Conservation (phyloP, 1,139 yeast genomes). For the Magnusiomyces clavatus region DNA sequence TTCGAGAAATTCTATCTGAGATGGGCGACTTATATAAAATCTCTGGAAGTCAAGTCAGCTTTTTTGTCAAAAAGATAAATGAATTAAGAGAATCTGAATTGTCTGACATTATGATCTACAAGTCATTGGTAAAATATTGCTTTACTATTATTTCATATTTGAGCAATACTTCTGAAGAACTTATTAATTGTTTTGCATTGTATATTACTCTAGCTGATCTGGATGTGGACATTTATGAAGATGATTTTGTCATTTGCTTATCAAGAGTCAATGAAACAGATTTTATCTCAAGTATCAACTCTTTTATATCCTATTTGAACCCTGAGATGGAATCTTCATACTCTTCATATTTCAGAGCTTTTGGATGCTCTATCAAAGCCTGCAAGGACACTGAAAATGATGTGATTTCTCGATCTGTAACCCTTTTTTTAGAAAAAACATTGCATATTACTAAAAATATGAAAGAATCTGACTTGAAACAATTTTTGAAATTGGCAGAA, state of each 20-base stretch:
- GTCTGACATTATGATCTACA: neutral
- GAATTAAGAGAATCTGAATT: neutral
- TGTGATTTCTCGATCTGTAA: neutral
- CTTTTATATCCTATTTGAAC: slow-evolving; percentile 1
- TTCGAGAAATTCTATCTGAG: neutral
- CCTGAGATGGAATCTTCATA: neutral
- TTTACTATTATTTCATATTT: slow-evolving; percentile 1
- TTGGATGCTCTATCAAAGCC: slow-evolving; percentile 1
- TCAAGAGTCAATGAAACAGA: too few species aligned
- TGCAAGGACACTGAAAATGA: slow-evolving; percentile 3
- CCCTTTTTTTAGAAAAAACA: neutral
- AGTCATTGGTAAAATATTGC: neutral
- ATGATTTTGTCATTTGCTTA: neutral
- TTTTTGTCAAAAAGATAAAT: neutral
- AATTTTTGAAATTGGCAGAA: slow-evolving; percentile 30
- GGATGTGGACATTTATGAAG: slow-evolving; percentile 8
- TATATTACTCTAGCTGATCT: slow-evolving; percentile 6
- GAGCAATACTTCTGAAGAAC: slow-evolving; percentile 1
- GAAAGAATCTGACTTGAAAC: slow-evolving; percentile 15
- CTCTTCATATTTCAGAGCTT: slow-evolving; percentile 6
- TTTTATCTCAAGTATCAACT: neutral
- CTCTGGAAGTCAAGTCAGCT: neutral
- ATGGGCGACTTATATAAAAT: neutral
- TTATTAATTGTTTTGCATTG: slow-evolving; percentile 8
- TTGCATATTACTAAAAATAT: slow-evolving; percentile 20